Evolutionary conservation across 768 basidiomycete genomes (phyloP), one percentile per base, ranked within the genome.

Genomic region (Ramaria rubella): DNA sequence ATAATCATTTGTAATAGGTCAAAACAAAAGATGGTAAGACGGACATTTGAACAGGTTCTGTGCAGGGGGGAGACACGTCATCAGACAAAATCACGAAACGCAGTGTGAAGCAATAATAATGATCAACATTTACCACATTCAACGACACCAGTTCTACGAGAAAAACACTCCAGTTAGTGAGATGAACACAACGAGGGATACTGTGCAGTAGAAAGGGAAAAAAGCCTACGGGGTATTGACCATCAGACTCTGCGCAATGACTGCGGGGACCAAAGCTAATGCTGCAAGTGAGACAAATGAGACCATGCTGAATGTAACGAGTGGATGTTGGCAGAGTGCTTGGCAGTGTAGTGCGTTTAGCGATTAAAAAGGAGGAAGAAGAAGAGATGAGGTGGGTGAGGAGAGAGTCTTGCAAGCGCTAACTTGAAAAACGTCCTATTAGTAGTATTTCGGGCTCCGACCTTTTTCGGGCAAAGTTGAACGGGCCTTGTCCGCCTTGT

Each of bases 171-270:
- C n/a, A n/a, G n/a, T n/a, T 19, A 14, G 11, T 19, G 50, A 15
- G 58, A 54, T 46, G 23, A 55, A 3, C 33, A 1, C 21, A 33
- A 2, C 23, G 46, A 3, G 29, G 31, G 26, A 34, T 24, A 50
- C 24, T 29, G 33, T 8, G n/a, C 19, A 19, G 30, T 27, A 7
- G 5, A 12, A 5, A 52, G 4, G 11, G 4, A 23, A 30, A 11
- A 56, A 19, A 31, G 12, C 85, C 60, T 65, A 87, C 86, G 85
- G 81, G 1, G 85, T 85, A 68, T 88, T 81, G 64, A 89, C 71
- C 40, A n/a, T 33, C 6, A 56, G 44, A n/a, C 75, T 81, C 64
- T 85, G 63, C 49, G 60, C 78, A 60, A 72, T 51, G 49, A 62
- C 77, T 67, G 68, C 75, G 40, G 72, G 67, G 29, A 68, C 59